Evolutionary conservation across 176 grass and related monocot genomes (phyloP), one percentile per base, ranked within the genome.

Genomic region (Cenchrus purpureus): DNA sequence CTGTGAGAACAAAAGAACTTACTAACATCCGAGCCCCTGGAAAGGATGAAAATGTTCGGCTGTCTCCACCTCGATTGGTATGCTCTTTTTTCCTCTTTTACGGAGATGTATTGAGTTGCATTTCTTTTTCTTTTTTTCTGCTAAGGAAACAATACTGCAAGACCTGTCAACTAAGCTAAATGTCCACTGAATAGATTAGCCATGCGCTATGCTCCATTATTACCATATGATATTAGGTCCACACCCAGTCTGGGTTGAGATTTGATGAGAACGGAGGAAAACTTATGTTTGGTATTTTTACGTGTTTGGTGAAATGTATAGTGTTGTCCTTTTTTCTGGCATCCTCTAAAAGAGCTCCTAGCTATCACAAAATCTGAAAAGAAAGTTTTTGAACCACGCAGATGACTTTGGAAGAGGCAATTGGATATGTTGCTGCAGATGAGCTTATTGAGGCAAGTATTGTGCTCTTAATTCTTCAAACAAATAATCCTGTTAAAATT

Each of bases 381-480:
- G 12, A 84, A 84, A 84, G 51, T 28, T 74, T 9, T 78, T 89
- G 77, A 80, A 90, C 68, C 66, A 45, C 88, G 90, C 93, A 99
- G 97, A 91, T 99, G 91, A 94, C 59, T 89, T 91, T 99, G 86
- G 97, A 99, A 89, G 93, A 95, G 70, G 97, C 97, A 85, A 99
- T 99, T 91, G 97, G 97, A 78, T 99, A 99, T 91, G 97, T 99
- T 86, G 97, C 91, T 95, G 82, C 93, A 66, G 97, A 99, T 89
- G 97, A 99, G 74, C 97, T 99, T 81, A 96, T 99, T 48, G 97
- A 99, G 97, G 97, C 82, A 87, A 91, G 91, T 94, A 71, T 20
- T 68, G 51, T 64, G 34, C 78, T 53, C 17, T 90, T 32, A 51
- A 69, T 71, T 81, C 8, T 70, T 76, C 15, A 43, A 68, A 81